Evolutionary conservation across 306 rosid species (phyloP), one percentile per base, ranked within the genome.

Genomic region (Pachyrhizus erosus): DNA sequence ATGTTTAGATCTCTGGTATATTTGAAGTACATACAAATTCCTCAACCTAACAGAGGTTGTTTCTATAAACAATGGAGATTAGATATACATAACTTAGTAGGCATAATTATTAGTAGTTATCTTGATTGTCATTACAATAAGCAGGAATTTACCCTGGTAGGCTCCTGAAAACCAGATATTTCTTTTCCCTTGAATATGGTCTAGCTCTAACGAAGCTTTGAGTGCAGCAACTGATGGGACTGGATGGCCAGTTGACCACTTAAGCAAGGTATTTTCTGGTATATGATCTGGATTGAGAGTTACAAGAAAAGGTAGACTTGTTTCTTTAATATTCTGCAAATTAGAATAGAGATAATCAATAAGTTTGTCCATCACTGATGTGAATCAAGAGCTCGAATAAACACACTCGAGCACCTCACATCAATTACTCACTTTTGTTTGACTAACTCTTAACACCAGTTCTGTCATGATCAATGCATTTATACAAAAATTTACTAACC

Each of bases 81-180:
- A 43, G 61, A 23, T 60, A 8, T 43, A 17, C 24, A 29, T 18
- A 14, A 76, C 3, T 39, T 61, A 23, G 29, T 46, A 61, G 70
- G 46, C 75, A 72, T 18, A 23, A 74, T 15, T 15, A 33, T 75
- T 31, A 62, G 33, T 37, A 82, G 37, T 57, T 46, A 18, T 48
- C 21, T 77, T 77, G 48, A 0, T 62, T 76, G 42, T 70, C 48
- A 52, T 64, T 73, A 65, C 5, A 42, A 24, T 52, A 73, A 73
- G 82, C 48, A 84, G 39, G 62, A 84, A 13, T 84, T 74, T 77
- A 93, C 98, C 98, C 65, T 86, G 96, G 81, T 93, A 96, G 45
- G 97, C 97, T 33, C 98, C 99, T 80, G 90, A 91, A 83, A 91
- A 96, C 99, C 99, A 96, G 54, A 96, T 88, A 80, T 91, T 84